These are phyloP conservation scores for Miscanthus lutarioriparius DNA, from an alignment of 176 grass and related monocot genomes.

Conservation along the genomic window DNA sequence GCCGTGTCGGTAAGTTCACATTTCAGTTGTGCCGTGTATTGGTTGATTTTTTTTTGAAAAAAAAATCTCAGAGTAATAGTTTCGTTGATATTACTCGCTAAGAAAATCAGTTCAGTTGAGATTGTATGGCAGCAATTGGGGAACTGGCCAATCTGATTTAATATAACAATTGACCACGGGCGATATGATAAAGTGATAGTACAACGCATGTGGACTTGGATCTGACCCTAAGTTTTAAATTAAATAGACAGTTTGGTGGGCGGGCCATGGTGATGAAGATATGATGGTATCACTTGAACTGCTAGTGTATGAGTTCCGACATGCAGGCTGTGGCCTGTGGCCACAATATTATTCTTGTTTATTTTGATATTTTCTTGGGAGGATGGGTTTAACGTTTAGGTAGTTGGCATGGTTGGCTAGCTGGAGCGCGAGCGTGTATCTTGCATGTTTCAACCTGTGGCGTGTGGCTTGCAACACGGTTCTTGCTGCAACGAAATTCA, in stretches of 20 bases:
- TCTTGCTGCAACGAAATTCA: neutral
- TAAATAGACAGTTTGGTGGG: neutral
- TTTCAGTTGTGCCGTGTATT: neutral
- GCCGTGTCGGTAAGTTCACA: slow-evolving; percentile 65
- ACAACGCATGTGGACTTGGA: neutral
- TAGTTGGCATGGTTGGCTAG: neutral
- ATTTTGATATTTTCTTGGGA: neutral
- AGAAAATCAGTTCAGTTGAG: neutral
- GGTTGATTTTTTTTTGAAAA: neutral
- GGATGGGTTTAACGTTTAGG: too few relatives aligned
- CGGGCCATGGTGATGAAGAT: neutral
- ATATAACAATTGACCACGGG: neutral
- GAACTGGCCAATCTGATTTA: neutral
- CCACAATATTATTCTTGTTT: neutral
- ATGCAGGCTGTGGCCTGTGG: neutral
- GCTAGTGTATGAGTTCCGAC: neutral
- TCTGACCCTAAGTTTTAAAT: neutral
- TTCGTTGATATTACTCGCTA: neutral
- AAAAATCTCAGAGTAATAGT: neutral
- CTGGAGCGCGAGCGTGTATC: neutral
- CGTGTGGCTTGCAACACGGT: neutral
- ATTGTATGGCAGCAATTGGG: neutral
- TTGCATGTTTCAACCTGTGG: neutral
- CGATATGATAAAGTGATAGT: neutral
- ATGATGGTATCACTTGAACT: neutral